phyloP scores from a whole-genome alignment of 1,284 basidiomycete genomes.

The Cryptococcus wingfieldii region DNA sequence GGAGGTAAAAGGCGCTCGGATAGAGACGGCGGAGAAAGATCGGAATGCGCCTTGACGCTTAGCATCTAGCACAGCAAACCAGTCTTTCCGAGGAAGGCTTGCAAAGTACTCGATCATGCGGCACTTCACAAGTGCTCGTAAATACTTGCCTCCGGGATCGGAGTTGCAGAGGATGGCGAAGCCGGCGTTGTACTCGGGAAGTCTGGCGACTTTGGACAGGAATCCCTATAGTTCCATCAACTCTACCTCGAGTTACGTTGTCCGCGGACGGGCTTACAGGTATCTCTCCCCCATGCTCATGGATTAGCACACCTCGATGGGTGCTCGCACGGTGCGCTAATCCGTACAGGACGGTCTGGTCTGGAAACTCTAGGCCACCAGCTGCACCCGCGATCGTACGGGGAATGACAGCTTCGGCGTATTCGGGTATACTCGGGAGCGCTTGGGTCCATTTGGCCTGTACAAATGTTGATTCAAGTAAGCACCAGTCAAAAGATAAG shows the following conservation, averaged over 20 bases:
- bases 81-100: conserved; percentile 2
- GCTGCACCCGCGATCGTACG: too few relatives aligned
- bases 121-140: conserved; percentile 8
- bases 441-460: too few relatives aligned
- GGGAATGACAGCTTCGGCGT: too few relatives aligned
- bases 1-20: background rate
- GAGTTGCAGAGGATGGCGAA: conserved; percentile 12
- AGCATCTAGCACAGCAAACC: conserved; percentile 4
- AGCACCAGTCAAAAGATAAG: too few relatives aligned
- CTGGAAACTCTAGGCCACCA: too few relatives aligned
- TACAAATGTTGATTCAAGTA: too few relatives aligned
- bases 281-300: conserved; percentile 2
- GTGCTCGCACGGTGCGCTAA: background rate
- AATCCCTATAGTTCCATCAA: background rate
- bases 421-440: too few relatives aligned
- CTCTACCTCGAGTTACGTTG: background rate
- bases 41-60: background rate
- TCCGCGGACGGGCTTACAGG: background rate
- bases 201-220: conserved; percentile 2
- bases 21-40: background rate
- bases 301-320: background rate
- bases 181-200: conserved; percentile 9
- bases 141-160: conserved; percentile 10
- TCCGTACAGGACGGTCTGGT: background rate
- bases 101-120: conserved; percentile 8